Evolutionary conservation across 1,284 basidiomycete species (phyloP).

Genomic region (Boletus albobrunnescens): DNA sequence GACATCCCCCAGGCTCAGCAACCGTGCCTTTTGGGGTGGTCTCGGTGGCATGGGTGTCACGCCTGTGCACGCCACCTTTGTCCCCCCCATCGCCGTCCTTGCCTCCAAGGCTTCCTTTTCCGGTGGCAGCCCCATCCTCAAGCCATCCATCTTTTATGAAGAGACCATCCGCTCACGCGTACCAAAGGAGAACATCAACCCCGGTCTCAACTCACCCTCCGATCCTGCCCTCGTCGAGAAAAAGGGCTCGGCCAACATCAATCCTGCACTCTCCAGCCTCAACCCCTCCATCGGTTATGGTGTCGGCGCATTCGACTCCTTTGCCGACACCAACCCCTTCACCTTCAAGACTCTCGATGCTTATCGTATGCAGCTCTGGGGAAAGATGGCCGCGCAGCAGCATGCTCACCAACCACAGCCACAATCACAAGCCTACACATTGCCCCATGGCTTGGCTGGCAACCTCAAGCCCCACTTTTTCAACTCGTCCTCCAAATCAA

Average conservation of each 20-base stretch:
- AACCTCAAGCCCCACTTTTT: conserved; percentile 58
- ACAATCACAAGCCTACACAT: conserved; percentile 3
- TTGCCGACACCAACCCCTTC: conserved; percentile 74
- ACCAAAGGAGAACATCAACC: conserved; percentile 80
- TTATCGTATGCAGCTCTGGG: conserved; percentile 86
- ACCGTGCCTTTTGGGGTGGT: conserved; percentile 73
- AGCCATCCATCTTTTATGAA: conserved; percentile 32
- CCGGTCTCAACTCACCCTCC: conserved; percentile 36
- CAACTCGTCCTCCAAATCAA: conserved; percentile 18
- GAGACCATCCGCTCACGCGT: conserved; percentile 25
- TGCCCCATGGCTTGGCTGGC: conserved; percentile 47
- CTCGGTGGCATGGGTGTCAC: conserved; percentile 66
- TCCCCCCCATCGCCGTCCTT: conserved; percentile 52
- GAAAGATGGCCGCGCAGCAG: conserved; percentile 63
- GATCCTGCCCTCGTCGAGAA: conserved; percentile 29
- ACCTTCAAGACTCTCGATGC: conserved; percentile 80
- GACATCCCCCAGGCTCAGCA: conserved; percentile 51
- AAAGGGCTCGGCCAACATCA: conserved; percentile 28
- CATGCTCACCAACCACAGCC: conserved; percentile 35
- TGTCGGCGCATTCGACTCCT: conserved; percentile 57
- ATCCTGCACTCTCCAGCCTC: conserved; percentile 22
- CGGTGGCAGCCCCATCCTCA: conserved; percentile 24
- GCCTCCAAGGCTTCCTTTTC: conserved; percentile 23
- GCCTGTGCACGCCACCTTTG: conserved; percentile 80
- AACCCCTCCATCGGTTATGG: conserved; percentile 24